Evolutionary conservation across 495 filamentous ascomycete species (phyloP).

Genomic region (Tuber indicum): DNA sequence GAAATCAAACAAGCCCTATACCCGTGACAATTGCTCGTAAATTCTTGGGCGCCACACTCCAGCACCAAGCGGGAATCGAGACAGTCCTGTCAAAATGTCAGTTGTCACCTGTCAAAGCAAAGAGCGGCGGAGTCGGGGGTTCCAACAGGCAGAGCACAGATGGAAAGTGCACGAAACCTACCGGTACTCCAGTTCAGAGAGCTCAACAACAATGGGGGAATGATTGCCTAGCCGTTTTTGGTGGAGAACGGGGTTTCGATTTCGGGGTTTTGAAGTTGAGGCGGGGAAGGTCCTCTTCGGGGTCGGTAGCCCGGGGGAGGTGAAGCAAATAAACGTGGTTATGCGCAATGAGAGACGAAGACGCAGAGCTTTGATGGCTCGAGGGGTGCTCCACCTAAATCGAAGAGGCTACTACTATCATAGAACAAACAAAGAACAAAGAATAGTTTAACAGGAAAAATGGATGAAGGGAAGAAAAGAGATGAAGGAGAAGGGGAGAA

Average conservation of each 20-base stretch:
- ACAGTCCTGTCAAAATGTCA: conserved; percentile 25
- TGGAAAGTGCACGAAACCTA: not conserved
- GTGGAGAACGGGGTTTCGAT: not conserved
- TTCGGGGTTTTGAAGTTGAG: conserved; percentile 4
- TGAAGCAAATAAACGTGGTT: conserved; percentile 6
- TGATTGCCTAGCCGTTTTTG: conserved; percentile 11
- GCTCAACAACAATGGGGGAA: conserved; percentile 7
- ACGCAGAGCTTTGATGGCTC: not conserved
- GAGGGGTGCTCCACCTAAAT: conserved; percentile 9
- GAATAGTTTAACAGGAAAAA: conserved; percentile 1
- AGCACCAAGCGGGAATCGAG: not conserved
- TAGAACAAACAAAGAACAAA: conserved; percentile 13
- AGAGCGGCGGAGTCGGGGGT: not conserved
- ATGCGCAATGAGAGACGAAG: not conserved
- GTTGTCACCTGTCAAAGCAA: conserved; percentile 11
- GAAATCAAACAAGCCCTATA: conserved; percentile 10
- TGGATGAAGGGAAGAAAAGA: conserved; percentile 1
- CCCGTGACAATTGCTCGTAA: not conserved
- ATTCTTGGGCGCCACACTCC: not conserved
- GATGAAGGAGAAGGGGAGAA: not conserved
- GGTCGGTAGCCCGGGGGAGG: not conserved
- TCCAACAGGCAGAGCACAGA: not conserved
- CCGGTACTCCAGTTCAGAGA: not conserved
- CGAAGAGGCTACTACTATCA: conserved; percentile 16
- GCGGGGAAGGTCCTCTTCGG: not conserved